phyloP scores from a whole-genome alignment of 768 basidiomycete genomes.

The Phaeotremella fagi region DNA sequence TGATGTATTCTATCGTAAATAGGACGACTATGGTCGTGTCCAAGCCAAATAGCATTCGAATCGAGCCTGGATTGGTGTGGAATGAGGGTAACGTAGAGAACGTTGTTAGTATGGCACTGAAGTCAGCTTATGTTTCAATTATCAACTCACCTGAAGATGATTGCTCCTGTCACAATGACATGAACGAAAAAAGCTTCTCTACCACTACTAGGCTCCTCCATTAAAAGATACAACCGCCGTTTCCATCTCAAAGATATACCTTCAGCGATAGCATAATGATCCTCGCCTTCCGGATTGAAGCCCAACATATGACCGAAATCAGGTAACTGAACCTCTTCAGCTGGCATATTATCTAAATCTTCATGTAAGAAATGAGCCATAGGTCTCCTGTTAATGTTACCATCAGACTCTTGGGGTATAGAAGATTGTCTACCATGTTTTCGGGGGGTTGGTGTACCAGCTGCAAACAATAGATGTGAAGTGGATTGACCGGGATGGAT shows the following conservation, averaged over 20 bases:
- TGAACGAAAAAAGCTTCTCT: constrained; percentile 71
- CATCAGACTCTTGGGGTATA: not conserved
- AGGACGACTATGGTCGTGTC: constrained; percentile 78
- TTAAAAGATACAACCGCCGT: constrained; percentile 61
- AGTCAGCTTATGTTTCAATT: not conserved
- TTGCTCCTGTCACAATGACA: constrained; percentile 64
- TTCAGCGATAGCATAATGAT: constrained; percentile 41
- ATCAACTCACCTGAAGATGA: constrained; percentile 54
- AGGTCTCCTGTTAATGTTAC: not conserved
- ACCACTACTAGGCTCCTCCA: constrained; percentile 76
- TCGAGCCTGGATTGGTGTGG: constrained; percentile 53
- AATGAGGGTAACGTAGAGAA: constrained; percentile 49
- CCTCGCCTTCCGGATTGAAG: constrained; percentile 41
- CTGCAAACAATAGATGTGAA: not conserved
- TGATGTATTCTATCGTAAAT: constrained; percentile 71
- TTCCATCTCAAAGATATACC: constrained; percentile 54
- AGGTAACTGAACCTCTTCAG: constrained; percentile 42
- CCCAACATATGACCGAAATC: constrained; percentile 46
- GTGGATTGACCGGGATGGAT: not conserved
- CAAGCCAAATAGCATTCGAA: constrained; percentile 74
- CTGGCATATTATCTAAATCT: constrained; percentile 29
- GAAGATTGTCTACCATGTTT: not conserved
- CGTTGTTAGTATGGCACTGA: constrained; percentile 46
- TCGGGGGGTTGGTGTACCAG: not conserved
- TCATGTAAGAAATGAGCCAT: constrained; percentile 11